phyloP scores from a whole-genome alignment of 148 eudicot genomes.

The Polygonum maritimum region DNA sequence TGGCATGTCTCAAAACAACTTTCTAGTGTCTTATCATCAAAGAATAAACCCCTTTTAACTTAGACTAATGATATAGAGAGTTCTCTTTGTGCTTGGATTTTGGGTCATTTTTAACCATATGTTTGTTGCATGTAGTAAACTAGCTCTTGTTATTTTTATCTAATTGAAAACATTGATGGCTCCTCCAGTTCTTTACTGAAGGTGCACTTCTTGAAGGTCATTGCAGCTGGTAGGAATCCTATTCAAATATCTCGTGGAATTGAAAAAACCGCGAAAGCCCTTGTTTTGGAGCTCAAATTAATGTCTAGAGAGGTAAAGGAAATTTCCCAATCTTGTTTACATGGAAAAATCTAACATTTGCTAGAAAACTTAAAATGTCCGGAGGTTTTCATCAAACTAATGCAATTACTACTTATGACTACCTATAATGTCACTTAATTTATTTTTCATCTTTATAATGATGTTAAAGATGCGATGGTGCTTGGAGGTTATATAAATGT shows the following conservation, averaged over 20 bases:
- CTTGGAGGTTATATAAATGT: not conserved
- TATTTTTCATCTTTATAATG: no score
- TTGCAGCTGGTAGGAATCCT: conserved; percentile 83
- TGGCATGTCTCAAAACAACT: conserved; percentile 13
- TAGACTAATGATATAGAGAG: not conserved
- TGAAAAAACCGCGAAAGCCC: conserved; percentile 70
- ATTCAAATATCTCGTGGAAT: conserved; percentile 79
- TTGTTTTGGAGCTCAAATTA: conserved; percentile 60
- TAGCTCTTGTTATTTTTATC: not conserved
- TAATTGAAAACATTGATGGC: conserved; percentile 12
- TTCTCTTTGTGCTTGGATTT: not conserved
- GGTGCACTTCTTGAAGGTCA: conserved; percentile 48
- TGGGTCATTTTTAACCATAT: not conserved
- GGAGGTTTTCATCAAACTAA: no score
- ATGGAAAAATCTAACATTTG: not conserved
- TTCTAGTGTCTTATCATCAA: not conserved
- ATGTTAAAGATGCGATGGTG: not conserved
- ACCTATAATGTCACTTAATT: no score
- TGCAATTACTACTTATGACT: no score
- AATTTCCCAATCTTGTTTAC: not conserved
- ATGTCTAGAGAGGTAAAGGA: conserved; percentile 69
- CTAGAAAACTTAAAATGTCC: not conserved
- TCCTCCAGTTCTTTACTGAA: conserved; percentile 22
- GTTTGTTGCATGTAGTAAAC: not conserved
- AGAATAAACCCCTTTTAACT: not conserved